Evolutionary conservation across 768 basidiomycete species (phyloP), one percentile per base, ranked within the genome.

Genomic region (Gyrodon lividus): DNA sequence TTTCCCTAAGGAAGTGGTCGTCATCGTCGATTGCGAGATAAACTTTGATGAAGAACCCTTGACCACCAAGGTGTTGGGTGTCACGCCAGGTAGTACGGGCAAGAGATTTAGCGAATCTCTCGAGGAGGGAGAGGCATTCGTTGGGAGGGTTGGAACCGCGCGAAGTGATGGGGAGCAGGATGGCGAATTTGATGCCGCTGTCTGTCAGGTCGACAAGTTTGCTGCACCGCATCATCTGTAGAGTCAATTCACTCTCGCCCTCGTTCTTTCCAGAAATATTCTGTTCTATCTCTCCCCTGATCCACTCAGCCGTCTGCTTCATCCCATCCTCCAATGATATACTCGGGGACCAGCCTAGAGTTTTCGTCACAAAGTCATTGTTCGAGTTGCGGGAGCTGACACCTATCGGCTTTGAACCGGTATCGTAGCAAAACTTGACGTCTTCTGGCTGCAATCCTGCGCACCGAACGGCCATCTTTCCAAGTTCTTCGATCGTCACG

Each of bases 111-210:
- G 76, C 72, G 57, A 84, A 84, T 0, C 10, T 37, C 3, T 46
- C 22, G 5, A 84, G 74, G 31, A 75, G 68, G 4, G 60, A 54
- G 6, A 82, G 65, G 50, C 81, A 82, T 33, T 70, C 59, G 0
- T 55, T 50, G 0, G 72, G 73, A 5, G 63, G 52, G 2, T 52
- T 26, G 0, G 63, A 61, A 4, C 78, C 76, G 1, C 77, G 71
- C 7, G 82, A 83, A 0, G 82, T 83, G 57, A 84, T 73, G 2
- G 83, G 83, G 7, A 84, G 74, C 3, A 84, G 69, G 37, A 83
- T 70, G 2, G 77, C 83, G 56, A 82, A 80, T 6, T 64, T 72
- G 46, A 71, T 66, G 2, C 61, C 62, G 20, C 65, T 61, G 0
- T 61, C 50, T 6, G 61, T 55, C 7, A 83, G 65, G 40, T 73